phyloP scores from a whole-genome alignment of 192 early-diverging fungal species.

The Rhizophagus clarus region DNA sequence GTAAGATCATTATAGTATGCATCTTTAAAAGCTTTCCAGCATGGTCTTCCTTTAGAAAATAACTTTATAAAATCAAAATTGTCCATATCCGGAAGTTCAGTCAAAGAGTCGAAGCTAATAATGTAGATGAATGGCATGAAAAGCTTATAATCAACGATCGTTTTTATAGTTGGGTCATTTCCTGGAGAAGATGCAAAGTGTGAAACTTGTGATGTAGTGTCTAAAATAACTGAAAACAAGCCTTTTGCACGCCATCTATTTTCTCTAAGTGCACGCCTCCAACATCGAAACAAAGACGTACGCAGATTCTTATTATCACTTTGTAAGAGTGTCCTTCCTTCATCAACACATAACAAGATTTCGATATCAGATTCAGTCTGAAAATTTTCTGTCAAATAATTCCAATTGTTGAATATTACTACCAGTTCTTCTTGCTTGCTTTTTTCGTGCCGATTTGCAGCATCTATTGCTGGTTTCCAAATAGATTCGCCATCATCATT shows the following conservation, averaged over 20 bases:
- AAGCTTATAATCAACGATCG: background rate
- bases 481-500: too few relatives aligned
- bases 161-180: background rate
- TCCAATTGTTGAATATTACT: too few relatives aligned
- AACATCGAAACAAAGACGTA: background rate
- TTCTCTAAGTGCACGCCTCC: background rate
- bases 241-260: background rate
- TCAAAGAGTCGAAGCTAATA: background rate
- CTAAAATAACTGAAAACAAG: background rate
- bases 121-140: background rate
- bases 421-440: too few relatives aligned
- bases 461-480: too few relatives aligned
- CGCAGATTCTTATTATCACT: rapidly evolving
- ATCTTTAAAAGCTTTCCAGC: background rate
- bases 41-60: too few relatives aligned
- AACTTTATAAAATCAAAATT: too few relatives aligned
- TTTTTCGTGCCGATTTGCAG: too few relatives aligned
- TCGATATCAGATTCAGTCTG: background rate
- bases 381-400: too few relatives aligned
- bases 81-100: too few relatives aligned
- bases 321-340: background rate
- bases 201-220: background rate
- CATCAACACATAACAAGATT: background rate
- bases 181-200: background rate
- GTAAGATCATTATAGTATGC: background rate